Base-by-base conservation (phyloP, 2,329 filamentous ascomycete genomes). In the Diplodia seriata region DNA sequence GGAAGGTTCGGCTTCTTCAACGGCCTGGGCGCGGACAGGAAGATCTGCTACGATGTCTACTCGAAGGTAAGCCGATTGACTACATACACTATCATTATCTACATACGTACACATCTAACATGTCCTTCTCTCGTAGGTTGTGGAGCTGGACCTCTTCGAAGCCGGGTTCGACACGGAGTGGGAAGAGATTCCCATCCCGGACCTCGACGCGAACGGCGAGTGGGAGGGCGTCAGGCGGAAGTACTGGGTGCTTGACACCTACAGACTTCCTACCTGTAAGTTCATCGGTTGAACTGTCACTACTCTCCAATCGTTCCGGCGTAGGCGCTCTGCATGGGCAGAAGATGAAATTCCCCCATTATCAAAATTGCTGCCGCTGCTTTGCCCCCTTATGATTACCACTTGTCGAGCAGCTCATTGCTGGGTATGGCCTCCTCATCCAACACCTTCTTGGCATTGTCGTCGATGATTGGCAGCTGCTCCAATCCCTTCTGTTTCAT, bases 21-120 rank as follows among this genome's bases (percentile, higher is more conserved):
- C 72, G 87, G 95, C 0, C 88, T 98, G 68, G 95, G 95, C 0
- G 95, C 95, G 2, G 95, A 99, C 80, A 85, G 95, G 55, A 90
- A 90, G 78, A 90, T 98, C 70, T 97, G 93, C 80, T 98, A 98
- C 79, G 95, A 98, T 81, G 94, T 99, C 29, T 98, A 98, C 80
- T 91, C 90, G 65, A 93, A 91, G 77, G 92, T 79, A 69, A 15
- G 51, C 57, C 18, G 5, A 49, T 62, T 59, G 31, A 59, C 40
- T 61, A 61, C 29, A 23, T 66, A 40, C 18, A 54, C 33, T 66
- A 11, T 40, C 55, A 66, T 47, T 65, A 67, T 33, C 47, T 33
- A 59, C 59, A 31, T 56, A 26, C 23, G 36, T 51, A 31, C 40
- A 51, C 43, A 53, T 51, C 53, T 63, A 50, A 38, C 43, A 67